These are phyloP conservation scores for Omphalotus olearius DNA, from an alignment of 1,284 basidiomycete genomes.

Conservation along the genomic window DNA sequence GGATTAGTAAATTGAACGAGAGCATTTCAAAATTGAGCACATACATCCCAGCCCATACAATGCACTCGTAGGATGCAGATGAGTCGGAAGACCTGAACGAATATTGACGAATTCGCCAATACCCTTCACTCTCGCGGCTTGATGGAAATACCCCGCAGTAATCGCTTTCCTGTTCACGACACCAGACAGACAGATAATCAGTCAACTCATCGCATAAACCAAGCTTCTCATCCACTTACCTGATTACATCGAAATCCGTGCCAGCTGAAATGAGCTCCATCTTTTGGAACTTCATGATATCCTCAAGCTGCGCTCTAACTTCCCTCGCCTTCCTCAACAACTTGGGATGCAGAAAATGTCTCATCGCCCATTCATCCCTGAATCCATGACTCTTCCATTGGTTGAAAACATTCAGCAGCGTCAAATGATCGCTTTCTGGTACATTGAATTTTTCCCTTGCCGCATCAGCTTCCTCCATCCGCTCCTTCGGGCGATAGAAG, in stretches of 20 bases:
- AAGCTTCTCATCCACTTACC: conserved; percentile 40
- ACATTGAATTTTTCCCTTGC: conserved; percentile 98
- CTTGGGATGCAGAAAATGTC: conserved; percentile 97
- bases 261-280: conserved; percentile 88
- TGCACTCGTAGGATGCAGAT: conserved; percentile 94
- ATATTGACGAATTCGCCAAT: conserved; percentile 99
- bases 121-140: conserved; percentile 96
- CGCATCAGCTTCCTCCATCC: conserved; percentile 95
- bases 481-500: conserved; percentile 93
- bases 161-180: conserved; percentile 80
- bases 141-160: conserved; percentile 98
- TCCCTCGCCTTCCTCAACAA: conserved; percentile 93
- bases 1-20: conserved; percentile 14
- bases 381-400: conserved; percentile 97
- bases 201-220: neutral
- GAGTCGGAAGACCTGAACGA: conserved; percentile 89
- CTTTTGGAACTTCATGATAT: conserved; percentile 98
- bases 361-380: conserved; percentile 91
- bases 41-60: conserved; percentile 93
- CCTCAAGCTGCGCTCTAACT: conserved; percentile 94
- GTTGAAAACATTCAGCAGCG: conserved; percentile 93
- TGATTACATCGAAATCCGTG: conserved; percentile 92
- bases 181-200: conserved; percentile 11
- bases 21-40: conserved; percentile 25
- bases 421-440: conserved; percentile 96